Base-by-base conservation (phyloP, 345 rosid genomes). In the Salix dunnii region DNA sequence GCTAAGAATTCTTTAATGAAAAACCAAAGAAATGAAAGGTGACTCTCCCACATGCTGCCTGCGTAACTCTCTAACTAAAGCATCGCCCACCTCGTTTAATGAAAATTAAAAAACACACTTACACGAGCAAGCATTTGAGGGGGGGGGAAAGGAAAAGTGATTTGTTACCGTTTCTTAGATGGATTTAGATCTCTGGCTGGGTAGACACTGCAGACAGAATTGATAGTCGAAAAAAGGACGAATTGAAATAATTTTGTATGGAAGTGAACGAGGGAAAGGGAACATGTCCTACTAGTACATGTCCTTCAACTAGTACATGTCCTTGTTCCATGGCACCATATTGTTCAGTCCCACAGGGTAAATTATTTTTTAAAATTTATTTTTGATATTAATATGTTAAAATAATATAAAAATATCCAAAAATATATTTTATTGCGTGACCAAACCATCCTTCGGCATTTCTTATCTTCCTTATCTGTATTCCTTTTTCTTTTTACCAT, bases 71-170 rank as follows among this genome's bases (percentile, higher is more conserved):
- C 43, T 40, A 40, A 40, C 43, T 10, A 40, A 40, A 74, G 71
- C 75, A 40, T 35, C 60, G 83, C 49, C 49, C 17, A 13, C 64
- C 68, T 70, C 71, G 66, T 78, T 71, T 70, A 42, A 30, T 61
- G 74, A 82, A 30, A 31, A 36, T 36, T 16, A 58, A 51, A 12
- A 21, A 20, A 60, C 3, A 68, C 28, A 27, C 5, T 18, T 11
- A 3, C 12, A 23, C 28, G 27, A 0, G 14, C 30, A 46, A 46
- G 49, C 49, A n/a, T 27, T 18, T n/a, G 46, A 53, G 27, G 9
- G 30, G 60, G 73, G 77, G 65, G 70, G 78, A 18, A 2, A 43
- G 68, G 25, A 76, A 82, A 53, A 86, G 72, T 18, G 82, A 86
- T 36, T 51, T 55, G 53, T 80, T 74, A 80, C 79, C 79, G n/a